Evolutionary conservation across 225 moss, liverwort and hornwort genomes (phyloP).

Genomic region (Physcomitrium patens): DNA sequence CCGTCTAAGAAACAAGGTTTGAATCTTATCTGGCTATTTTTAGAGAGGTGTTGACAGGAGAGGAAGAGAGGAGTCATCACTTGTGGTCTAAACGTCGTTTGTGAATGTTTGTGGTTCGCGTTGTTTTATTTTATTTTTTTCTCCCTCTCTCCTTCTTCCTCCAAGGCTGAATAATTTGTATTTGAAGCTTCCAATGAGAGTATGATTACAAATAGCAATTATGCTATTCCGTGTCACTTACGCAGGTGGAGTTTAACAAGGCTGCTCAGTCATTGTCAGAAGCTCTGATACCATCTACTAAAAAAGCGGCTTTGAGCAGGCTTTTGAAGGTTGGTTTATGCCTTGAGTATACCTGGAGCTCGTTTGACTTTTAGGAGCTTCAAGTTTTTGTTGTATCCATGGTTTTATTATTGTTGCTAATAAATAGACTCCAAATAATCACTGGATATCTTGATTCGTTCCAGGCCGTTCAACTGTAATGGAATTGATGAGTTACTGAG

Average conservation of each 20-base stretch:
- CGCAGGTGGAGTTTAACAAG: slow-evolving; percentile 97
- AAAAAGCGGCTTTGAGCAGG: slow-evolving; percentile 92
- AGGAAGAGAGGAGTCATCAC: background rate
- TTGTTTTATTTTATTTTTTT: no score
- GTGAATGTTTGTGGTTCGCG: no score
- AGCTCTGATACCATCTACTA: slow-evolving; percentile 86
- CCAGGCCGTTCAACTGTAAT: background rate
- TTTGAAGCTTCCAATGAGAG: slow-evolving; percentile 13
- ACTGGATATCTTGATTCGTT: slow-evolving; percentile 4
- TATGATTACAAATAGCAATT: slow-evolving; percentile 3
- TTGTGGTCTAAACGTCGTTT: background rate
- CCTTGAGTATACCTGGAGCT: slow-evolving; percentile 8
- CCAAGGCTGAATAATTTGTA: background rate
- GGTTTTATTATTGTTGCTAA: background rate
- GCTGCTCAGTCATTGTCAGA: slow-evolving; percentile 97
- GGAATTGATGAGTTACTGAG: background rate
- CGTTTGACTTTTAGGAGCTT: background rate
- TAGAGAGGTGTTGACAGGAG: background rate
- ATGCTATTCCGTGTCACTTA: slow-evolving; percentile 4
- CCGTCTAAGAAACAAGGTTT: no score
- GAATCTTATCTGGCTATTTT: background rate
- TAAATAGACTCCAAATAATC: background rate
- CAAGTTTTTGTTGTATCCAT: background rate
- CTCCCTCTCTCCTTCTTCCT: no score
- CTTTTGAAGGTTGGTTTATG: slow-evolving; percentile 67